These are phyloP conservation scores for Smallanthus sonchifolius DNA, from an alignment of 129 eudicot species.

Conservation along the genomic window DNA sequence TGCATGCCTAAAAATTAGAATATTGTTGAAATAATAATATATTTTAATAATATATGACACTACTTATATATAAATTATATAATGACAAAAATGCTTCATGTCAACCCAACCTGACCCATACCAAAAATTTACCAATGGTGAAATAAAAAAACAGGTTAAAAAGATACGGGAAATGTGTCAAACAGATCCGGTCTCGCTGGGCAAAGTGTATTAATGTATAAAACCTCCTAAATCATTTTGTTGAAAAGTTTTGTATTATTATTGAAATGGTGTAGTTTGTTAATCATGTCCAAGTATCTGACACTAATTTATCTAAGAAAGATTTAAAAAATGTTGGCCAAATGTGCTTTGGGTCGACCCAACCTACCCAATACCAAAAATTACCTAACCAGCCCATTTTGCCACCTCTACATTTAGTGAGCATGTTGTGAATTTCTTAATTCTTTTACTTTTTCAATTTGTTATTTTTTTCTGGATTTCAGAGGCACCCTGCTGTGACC, in stretches of 20 bases:
- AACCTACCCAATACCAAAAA: background rate
- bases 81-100: no score
- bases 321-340: background rate
- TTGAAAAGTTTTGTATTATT: background rate
- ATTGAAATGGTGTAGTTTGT: background rate
- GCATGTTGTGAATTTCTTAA: background rate
- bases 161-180: background rate
- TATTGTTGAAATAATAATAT: background rate
- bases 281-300: background rate
- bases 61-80: no score
- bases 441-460: background rate
- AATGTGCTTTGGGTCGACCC: background rate
- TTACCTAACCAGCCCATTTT: background rate
- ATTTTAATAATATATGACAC: background rate
- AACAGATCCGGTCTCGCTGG: no score
- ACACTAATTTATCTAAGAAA: background rate
- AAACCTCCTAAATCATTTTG: background rate
- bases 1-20: background rate
- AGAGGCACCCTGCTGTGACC: conserved; percentile 91
- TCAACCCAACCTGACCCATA: no score
- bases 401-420: background rate
- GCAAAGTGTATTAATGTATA: background rate
- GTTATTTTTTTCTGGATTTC: conserved; percentile 17
- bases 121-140: background rate
- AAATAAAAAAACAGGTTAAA: background rate